Base-by-base conservation (phyloP, 306 rosid species). In the Sophora flavescens region DNA sequence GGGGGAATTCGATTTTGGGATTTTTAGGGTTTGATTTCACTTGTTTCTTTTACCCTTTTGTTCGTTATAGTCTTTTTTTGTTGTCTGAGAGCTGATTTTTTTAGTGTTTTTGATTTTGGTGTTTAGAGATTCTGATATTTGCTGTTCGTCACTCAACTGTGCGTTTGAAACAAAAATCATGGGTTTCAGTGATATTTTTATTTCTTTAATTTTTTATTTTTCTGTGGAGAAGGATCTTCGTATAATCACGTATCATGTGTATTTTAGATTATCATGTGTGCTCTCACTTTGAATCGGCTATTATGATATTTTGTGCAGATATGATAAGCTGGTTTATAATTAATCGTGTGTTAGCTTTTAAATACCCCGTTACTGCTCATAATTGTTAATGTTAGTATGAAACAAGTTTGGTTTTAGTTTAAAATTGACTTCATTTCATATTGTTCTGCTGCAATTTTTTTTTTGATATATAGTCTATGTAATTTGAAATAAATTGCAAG, bases 11-110 rank as follows among this genome's bases (percentile, higher is more conserved):
- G 3, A 30, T 73, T 56, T 42, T 56, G 1, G 39, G 3, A 16
- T 63, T 72, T 57, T 45, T 54, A 57, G 63, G 78, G 70, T 56
- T 39, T 66, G 6, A 14, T 45, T 15, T 18, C 3, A 16, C n/a
- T 12, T 53, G 39, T 63, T 30, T 0, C 1, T 51, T 35, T 47
- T 6, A 1, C 3, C 45, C 45, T 8, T 51, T 50, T 4, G 63
- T 13, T 54, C 39, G 1, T 28, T 57, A 17, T 39, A 22, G 39
- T 38, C 0, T 26, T 51, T 22, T 28, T 1, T 57, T 56, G 4
- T 17, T 12, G 9, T 56, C 56, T 12, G n/a, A 15, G 26, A 1
- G 17, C 62, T 22, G 7, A 10, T 13, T 17, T 38, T 35, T 4
- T 28, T 58, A 6, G 57, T 13, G 38, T 58, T 7, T 78, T 0